Conservation (phyloP, 192 early-diverging fungal genomes). For the Coemansia sp. region DNA sequence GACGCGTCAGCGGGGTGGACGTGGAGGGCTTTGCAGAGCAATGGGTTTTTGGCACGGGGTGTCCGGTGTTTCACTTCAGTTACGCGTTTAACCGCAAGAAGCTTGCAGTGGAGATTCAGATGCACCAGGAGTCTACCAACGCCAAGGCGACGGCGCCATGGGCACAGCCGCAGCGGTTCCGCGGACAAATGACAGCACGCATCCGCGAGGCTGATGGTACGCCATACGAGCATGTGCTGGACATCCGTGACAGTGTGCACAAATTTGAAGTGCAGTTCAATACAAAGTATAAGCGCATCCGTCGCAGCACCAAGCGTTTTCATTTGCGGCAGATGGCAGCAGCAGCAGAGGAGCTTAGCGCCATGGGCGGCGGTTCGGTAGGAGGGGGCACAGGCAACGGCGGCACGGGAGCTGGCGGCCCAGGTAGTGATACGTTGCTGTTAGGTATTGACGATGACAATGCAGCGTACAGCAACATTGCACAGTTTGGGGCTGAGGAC, state of each 20-base stretch:
- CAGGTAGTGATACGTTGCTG: slow-evolving; percentile 26
- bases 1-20: slow-evolving; percentile 84
- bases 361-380: slow-evolving; percentile 3
- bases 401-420: too few relatives aligned
- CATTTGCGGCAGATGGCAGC: slow-evolving; percentile 70
- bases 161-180: slow-evolving; percentile 46
- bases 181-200: slow-evolving; percentile 70
- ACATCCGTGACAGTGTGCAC: slow-evolving; percentile 72
- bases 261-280: slow-evolving; percentile 92
- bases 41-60: slow-evolving; percentile 92
- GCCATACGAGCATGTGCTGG: slow-evolving; percentile 79
- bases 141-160: slow-evolving; percentile 47
- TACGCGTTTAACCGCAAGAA: slow-evolving; percentile 95
- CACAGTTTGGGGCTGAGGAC: slow-evolving; percentile 59
- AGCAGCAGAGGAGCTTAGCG: slow-evolving; percentile 59
- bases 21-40: slow-evolving; percentile 82
- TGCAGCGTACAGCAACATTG: slow-evolving; percentile 44
- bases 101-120: slow-evolving; percentile 88
- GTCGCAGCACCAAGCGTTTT: slow-evolving; percentile 74
- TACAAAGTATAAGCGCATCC: slow-evolving; percentile 96
- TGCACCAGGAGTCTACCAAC: slow-evolving; percentile 72
- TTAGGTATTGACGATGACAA: slow-evolving; percentile 52
- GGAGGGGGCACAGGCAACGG: background rate
- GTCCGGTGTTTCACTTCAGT: slow-evolving; percentile 78
- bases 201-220: slow-evolving; percentile 81